These are phyloP conservation scores for Canavalia ensiformis DNA, from an alignment of 306 rosid species.

Conservation along the genomic window DNA sequence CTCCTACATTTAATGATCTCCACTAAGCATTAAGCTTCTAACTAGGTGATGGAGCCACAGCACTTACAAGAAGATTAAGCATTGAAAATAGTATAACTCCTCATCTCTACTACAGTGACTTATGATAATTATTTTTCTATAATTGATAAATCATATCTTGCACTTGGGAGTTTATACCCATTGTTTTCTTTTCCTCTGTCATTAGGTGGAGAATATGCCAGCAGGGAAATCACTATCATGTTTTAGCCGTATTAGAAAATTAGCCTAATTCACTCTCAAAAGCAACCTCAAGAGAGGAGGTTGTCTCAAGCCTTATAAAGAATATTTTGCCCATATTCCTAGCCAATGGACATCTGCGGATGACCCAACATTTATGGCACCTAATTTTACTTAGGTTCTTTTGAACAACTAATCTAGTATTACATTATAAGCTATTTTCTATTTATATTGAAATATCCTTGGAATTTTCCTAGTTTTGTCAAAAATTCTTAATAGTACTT, in stretches of 20 bases:
- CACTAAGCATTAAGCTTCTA: not conserved
- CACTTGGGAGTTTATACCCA: not conserved
- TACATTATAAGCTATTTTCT: not conserved
- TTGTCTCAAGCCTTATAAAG: too few species aligned
- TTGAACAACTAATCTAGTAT: conserved; percentile 4
- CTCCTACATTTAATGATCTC: not conserved
- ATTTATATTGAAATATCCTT: conserved; percentile 1
- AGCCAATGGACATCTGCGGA: too few species aligned
- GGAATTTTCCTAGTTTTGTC: not conserved
- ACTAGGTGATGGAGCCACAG: not conserved
- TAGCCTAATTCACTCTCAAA: too few species aligned
- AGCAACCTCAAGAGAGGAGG: too few species aligned
- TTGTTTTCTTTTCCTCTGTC: not conserved
- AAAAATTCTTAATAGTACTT: not conserved
- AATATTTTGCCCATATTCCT: too few species aligned
- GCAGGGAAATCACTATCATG: not conserved
- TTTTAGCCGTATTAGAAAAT: not conserved
- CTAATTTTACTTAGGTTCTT: not conserved
- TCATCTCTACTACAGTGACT: not conserved
- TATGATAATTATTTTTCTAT: conserved; percentile 1
- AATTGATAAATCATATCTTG: not conserved
- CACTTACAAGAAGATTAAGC: not conserved
- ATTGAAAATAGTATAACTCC: not conserved
- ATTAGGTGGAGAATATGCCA: not conserved
- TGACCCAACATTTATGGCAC: not conserved